These are phyloP conservation scores for Plasmodiophora brassicae DNA, from an alignment of 208 protist genomes.

Conservation along the genomic window DNA sequence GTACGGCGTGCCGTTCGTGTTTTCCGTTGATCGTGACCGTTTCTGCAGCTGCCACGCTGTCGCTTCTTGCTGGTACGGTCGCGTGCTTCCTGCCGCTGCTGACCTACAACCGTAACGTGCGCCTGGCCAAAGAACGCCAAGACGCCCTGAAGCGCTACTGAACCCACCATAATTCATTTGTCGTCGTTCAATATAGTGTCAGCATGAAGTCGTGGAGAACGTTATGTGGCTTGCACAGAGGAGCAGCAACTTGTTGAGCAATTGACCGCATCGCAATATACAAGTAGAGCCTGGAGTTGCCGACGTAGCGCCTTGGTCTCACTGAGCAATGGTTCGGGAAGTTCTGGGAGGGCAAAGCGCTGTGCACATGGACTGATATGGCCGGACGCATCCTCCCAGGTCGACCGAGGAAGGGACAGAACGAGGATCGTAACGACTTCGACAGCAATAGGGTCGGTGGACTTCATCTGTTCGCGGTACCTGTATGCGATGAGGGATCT, in stretches of 20 bases:
- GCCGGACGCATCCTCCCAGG: neutral
- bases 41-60: neutral
- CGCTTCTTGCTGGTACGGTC: neutral
- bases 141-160: neutral
- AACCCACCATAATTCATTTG: neutral
- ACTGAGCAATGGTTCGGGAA: neutral
- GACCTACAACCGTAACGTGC: neutral
- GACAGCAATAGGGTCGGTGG: neutral
- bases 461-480: neutral
- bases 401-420: neutral
- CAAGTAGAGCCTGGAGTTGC: neutral
- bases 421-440: neutral
- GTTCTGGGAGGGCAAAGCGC: neutral
- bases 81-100: neutral
- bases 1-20: neutral
- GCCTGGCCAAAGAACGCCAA: neutral
- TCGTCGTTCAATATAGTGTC: neutral
- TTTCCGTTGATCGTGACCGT: neutral
- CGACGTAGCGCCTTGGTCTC: neutral
- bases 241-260: neutral
- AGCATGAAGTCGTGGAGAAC: neutral
- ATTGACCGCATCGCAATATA: neutral
- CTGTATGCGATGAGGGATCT: neutral
- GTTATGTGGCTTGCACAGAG: neutral
- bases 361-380: neutral